Evolutionary conservation across 768 basidiomycete genomes (phyloP).

Genomic region (Kwoniella dejecticola): DNA sequence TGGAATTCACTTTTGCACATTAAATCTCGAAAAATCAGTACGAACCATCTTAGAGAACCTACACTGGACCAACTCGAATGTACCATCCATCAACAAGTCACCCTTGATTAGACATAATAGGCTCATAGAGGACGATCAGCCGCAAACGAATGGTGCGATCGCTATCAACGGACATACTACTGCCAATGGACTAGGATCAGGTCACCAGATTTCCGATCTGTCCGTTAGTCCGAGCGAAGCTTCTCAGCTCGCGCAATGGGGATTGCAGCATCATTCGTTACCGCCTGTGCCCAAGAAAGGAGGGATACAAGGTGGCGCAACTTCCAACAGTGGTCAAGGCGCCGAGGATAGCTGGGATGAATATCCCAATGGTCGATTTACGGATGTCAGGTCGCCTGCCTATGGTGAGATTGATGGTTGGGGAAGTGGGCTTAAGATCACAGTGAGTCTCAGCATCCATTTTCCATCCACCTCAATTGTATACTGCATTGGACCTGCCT

Average conservation of each 20-base stretch:
- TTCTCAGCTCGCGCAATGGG: conserved; percentile 49
- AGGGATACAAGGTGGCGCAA: conserved; percentile 38
- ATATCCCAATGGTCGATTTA: conserved; percentile 57
- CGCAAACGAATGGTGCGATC: conserved; percentile 9
- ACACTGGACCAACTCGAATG: conserved; percentile 61
- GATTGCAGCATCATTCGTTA: conserved; percentile 43
- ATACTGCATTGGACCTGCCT: too few relatives aligned
- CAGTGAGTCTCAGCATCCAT: conserved; percentile 40
- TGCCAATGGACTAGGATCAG: conserved; percentile 3
- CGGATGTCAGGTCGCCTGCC: conserved; percentile 55
- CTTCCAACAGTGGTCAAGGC: conserved; percentile 33
- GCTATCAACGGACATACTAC: conserved; percentile 11
- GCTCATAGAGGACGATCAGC: conserved; percentile 50
- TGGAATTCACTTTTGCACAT: conserved; percentile 91
- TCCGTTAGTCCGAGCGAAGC: conserved; percentile 59
- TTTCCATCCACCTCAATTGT: too few relatives aligned
- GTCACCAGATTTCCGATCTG: conserved; percentile 31
- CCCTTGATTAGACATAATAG: conserved; percentile 53
- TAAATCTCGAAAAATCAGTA: conserved; percentile 96
- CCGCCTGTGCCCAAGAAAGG: conserved; percentile 45
- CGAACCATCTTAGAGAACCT: conserved; percentile 78
- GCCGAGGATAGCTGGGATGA: conserved; percentile 56
- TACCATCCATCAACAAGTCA: conserved; percentile 33
- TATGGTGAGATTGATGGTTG: conserved; percentile 57
- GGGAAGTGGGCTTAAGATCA: conserved; percentile 55